These are phyloP conservation scores for Salmacisia buchloeana DNA, from an alignment of 1,284 basidiomycete species.

Conservation along the genomic window DNA sequence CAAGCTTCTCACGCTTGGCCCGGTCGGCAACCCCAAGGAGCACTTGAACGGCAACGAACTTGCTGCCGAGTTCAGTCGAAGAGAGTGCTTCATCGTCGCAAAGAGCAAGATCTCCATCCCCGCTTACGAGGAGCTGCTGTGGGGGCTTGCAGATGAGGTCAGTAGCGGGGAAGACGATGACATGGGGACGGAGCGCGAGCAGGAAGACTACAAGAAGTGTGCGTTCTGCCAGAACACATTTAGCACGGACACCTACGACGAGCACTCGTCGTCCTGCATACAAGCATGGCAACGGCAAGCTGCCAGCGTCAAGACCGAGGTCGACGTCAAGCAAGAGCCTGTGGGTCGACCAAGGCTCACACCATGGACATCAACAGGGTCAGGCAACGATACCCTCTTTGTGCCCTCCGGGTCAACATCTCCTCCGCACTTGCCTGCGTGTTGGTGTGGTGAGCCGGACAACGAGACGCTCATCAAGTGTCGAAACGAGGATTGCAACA, in stretches of 20 bases:
- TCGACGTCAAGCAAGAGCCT: too few relatives aligned
- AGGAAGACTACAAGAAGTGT: neutral
- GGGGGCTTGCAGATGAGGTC: neutral
- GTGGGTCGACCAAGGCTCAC: too few relatives aligned
- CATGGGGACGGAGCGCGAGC: neutral
- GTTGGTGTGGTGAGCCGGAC: too few relatives aligned
- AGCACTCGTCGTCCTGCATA: neutral
- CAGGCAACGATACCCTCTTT: too few relatives aligned
- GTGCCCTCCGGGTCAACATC: too few relatives aligned
- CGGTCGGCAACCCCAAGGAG: neutral
- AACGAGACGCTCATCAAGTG: too few relatives aligned
- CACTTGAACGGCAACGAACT: neutral
- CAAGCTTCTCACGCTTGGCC: neutral
- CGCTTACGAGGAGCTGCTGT: neutral
- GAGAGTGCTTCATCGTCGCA: neutral
- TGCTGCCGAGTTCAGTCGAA: too few relatives aligned
- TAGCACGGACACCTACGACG: neutral
- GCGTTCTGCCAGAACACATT: neutral
- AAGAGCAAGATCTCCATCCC: neutral
- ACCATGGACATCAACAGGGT: too few relatives aligned
- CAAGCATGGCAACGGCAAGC: neutral
- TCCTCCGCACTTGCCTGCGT: too few relatives aligned
- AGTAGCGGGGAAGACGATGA: neutral
- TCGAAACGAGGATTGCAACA: too few relatives aligned
- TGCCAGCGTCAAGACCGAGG: too few relatives aligned